Evolutionary conservation across 176 grass and related monocot species (phyloP).

Genomic region (Aegilops longissima): DNA sequence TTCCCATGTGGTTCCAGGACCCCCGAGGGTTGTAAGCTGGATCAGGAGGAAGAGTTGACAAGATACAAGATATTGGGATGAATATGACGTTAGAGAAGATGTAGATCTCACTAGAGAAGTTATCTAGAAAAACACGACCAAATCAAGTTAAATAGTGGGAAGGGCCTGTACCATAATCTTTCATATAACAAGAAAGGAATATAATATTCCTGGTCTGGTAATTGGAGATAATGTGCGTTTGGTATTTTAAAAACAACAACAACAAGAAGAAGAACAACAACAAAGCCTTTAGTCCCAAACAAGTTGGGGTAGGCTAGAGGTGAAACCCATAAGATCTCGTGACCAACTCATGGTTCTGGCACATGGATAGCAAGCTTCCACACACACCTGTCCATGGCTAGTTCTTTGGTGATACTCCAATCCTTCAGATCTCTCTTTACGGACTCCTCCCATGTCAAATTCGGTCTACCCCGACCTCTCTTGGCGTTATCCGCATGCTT

Average conservation of each 20-base stretch:
- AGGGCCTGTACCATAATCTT: neutral
- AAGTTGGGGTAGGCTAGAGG: too few relatives aligned
- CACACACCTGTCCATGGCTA: too few relatives aligned
- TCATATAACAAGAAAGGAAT: constrained; percentile 2
- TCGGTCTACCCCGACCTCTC: too few relatives aligned
- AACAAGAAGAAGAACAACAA: too few relatives aligned
- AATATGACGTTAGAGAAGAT: neutral
- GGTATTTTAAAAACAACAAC: neutral
- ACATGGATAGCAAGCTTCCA: too few relatives aligned
- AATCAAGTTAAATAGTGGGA: constrained; percentile 1
- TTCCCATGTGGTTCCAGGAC: neutral
- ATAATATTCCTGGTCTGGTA: neutral
- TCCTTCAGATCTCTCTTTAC: too few relatives aligned
- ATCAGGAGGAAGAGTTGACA: neutral
- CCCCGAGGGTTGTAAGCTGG: neutral
- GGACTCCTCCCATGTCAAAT: too few relatives aligned
- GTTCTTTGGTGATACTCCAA: too few relatives aligned
- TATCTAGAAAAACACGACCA: neutral
- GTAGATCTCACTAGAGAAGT: neutral
- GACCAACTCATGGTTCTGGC: too few relatives aligned
- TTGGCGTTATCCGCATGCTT: too few relatives aligned
- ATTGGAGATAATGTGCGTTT: constrained; percentile 14
- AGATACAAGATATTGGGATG: neutral
- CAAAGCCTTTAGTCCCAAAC: too few relatives aligned
- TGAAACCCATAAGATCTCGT: too few relatives aligned